Evolutionary conservation across 2,329 filamentous ascomycete genomes (phyloP).

Genomic region (Pestalotiopsis sp.): DNA sequence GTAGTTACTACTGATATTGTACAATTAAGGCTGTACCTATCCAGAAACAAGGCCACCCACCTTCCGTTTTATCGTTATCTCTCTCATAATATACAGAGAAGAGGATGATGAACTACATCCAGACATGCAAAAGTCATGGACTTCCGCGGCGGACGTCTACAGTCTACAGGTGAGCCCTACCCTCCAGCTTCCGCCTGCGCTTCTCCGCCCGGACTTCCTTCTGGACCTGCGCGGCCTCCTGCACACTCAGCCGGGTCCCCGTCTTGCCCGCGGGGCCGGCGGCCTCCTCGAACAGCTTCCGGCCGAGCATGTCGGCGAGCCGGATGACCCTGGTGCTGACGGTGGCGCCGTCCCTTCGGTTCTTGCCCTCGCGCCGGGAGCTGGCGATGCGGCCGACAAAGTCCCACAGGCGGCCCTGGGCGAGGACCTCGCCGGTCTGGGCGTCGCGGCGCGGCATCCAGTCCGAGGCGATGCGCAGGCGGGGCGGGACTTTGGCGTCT

Average conservation of each 20-base stretch:
- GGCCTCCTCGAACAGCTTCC: constrained; percentile 66
- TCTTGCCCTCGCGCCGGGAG: constrained; percentile 89
- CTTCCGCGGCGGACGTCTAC: not conserved
- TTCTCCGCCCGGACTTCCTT: constrained; percentile 48
- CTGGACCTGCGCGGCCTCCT: constrained; percentile 50
- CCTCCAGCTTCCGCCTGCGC: constrained; percentile 51
- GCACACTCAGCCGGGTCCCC: constrained; percentile 50
- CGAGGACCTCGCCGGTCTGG: constrained; percentile 60
- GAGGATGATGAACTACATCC: no score
- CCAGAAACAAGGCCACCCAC: no score
- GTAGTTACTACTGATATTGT: no score
- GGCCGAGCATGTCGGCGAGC: constrained; percentile 75
- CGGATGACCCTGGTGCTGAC: constrained; percentile 80
- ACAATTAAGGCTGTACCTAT: no score
- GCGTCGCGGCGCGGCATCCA: constrained; percentile 74
- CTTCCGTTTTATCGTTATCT: no score
- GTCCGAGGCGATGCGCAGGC: constrained; percentile 70
- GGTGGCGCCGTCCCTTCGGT: constrained; percentile 88
- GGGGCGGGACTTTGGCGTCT: constrained; percentile 61
- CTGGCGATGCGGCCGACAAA: constrained; percentile 88
- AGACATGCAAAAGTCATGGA: no score
- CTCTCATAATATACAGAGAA: no score
- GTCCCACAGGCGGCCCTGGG: constrained; percentile 82
- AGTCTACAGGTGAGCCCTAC: constrained; percentile 51
- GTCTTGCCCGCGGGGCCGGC: constrained; percentile 38